Base-by-base conservation (phyloP, 2,329 filamentous ascomycete genomes). In the Kalmusia sp. region DNA sequence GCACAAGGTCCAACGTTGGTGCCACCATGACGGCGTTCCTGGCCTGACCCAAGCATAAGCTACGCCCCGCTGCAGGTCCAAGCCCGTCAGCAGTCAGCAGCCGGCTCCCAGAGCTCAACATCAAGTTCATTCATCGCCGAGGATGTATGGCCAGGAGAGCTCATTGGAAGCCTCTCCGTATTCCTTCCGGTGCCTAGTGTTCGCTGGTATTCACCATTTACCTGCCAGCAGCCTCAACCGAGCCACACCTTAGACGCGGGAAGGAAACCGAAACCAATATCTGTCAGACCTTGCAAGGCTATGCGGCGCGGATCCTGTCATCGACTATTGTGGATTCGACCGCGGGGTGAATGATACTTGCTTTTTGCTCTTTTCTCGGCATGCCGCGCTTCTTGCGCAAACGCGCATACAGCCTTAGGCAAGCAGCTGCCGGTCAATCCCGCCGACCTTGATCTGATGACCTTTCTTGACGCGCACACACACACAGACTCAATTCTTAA, bases 1-100 rank as follows among this genome's bases (percentile, higher is more conserved):
- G 48, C 22, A 12, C 38, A 28, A 40, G 35, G 22, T 35, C 22
- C 30, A 22, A 41, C 30, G 37, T 47, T 45, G 30, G 49, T 51
- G 49, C 12, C 25, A 52, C 43, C 43, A 14, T 11, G 25, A 47
- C 30, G 19, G 25, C 15, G 47, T 50, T 51, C 52, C 44, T 52
- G 48, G 48, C 37, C 19, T 19, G 17, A 31, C 37, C 33, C 31
- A 19, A 43, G 28, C 33, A 24, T 35, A 41, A 34, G 34, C 24
- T 38, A 49, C 53, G 45, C 50, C 49, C 49, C 45, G 45, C 37
- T 48, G 35, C 51, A 53, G 51, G 51, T 28, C 25, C 28, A 45
- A 47, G 41, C 50, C 43, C 35, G 17, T 44, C 28, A 38, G 43
- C 53, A 55, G 43, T 49, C 53, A 55, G 41, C 49, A 22, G 49